phyloP scores from a whole-genome alignment of 805 yeast genomes.

The Hyphopichia homilentoma region DNA sequence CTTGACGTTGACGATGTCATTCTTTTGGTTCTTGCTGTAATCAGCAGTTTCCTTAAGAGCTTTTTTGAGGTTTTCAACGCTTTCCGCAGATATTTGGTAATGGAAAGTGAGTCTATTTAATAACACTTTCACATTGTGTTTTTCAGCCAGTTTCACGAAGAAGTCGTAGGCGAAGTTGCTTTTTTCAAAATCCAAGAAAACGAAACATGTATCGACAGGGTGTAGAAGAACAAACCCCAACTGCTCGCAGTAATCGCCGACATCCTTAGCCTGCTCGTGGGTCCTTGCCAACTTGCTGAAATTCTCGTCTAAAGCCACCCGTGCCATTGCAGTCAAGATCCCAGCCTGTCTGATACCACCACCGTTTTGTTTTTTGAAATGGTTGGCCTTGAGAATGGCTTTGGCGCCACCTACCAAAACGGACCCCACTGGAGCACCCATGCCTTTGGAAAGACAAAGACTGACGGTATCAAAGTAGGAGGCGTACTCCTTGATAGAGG shows the following conservation, averaged over 20 bases:
- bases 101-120: constrained; percentile 46
- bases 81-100: constrained; percentile 29
- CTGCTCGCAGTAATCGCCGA: constrained; percentile 27
- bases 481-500: constrained; percentile 36
- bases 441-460: constrained; percentile 38
- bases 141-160: constrained; percentile 38
- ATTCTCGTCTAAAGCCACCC: constrained; percentile 38
- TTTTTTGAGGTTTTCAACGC: constrained; percentile 22
- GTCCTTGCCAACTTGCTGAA: constrained; percentile 26
- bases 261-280: constrained; percentile 31
- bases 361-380: constrained; percentile 41
- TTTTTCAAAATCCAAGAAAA: constrained; percentile 32
- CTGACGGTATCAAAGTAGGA: constrained; percentile 39
- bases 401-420: constrained; percentile 31
- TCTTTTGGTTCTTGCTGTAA: too few relatives aligned
- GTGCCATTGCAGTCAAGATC: constrained; percentile 38
- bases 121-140: constrained; percentile 61
- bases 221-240: constrained; percentile 28
- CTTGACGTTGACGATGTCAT: too few relatives aligned
- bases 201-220: constrained; percentile 41
- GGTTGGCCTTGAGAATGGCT: constrained; percentile 39
- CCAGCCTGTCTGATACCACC: constrained; percentile 45
- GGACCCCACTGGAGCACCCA: constrained; percentile 44
- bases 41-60: constrained; percentile 58
- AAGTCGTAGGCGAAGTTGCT: constrained; percentile 25